A percentile compares a stretch with the other conserved stretches of the same genome.
Conservation (phyloP, 2,329 filamentous ascomycete genomes). For the Aspergillus calidoustus region DNA sequence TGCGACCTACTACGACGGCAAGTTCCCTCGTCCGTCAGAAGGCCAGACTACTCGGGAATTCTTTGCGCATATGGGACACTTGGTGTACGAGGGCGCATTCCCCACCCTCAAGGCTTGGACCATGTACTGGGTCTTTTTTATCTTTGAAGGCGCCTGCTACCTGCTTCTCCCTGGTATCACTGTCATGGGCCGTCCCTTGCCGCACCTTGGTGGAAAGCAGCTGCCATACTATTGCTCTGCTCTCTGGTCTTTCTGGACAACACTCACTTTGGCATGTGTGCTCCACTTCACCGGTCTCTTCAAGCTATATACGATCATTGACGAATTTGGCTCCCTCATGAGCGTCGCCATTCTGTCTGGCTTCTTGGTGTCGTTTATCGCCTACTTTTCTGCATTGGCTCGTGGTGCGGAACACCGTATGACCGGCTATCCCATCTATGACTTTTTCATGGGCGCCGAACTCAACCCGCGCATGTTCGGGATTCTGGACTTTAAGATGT, state of each 20-base stretch:
- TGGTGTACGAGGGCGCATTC: slow-evolving; percentile 84
- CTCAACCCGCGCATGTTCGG: slow-evolving; percentile 85
- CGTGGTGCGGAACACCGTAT: slow-evolving; percentile 89
- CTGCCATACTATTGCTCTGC: slow-evolving; percentile 94
- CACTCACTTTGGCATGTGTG: slow-evolving; percentile 69
- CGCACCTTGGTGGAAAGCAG: slow-evolving; percentile 81
- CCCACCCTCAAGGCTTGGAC: slow-evolving; percentile 81
- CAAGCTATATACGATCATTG: slow-evolving; percentile 87
- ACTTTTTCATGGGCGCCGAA: slow-evolving; percentile 91
- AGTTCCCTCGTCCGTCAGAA: slow-evolving; percentile 69
- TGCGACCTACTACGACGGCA: slow-evolving; percentile 87
- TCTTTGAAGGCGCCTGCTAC: slow-evolving; percentile 84
- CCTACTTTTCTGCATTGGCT: slow-evolving; percentile 81
- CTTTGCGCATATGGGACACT: slow-evolving; percentile 67
- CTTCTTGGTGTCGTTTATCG: slow-evolving; percentile 78
- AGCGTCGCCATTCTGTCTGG: slow-evolving; percentile 91
- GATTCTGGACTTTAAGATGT: slow-evolving; percentile 91
- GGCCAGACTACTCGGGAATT: slow-evolving; percentile 75
- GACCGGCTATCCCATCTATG: slow-evolving; percentile 80
- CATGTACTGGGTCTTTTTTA: slow-evolving; percentile 93
- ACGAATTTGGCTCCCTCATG: slow-evolving; percentile 93
- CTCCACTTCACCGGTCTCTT: slow-evolving; percentile 86
- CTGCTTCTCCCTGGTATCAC: slow-evolving; percentile 84
- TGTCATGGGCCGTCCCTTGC: slow-evolving; percentile 84
- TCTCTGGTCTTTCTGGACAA: slow-evolving; percentile 84